A percentile compares a stretch with the other conserved stretches of the same genome.
phyloP scores from a whole-genome alignment of 1,139 yeast genomes.

The Diutina sp. region DNA sequence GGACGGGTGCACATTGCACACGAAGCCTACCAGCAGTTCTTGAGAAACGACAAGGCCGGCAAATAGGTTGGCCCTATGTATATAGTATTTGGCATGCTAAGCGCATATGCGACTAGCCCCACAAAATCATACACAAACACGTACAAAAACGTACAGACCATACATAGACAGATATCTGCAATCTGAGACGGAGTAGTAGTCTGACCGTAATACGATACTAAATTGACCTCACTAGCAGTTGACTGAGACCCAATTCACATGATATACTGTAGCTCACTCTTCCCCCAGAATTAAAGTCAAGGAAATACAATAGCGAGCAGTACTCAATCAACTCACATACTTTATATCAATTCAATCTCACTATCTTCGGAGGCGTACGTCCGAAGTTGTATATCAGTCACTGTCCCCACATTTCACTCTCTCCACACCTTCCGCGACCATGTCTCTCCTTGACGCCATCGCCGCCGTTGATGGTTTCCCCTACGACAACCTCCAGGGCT shows the following conservation, averaged over 20 bases:
- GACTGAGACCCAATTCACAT: too few relatives aligned
- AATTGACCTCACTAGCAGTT: too few relatives aligned
- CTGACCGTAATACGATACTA: too few relatives aligned
- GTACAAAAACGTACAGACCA: not conserved
- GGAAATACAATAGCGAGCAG: too few relatives aligned
- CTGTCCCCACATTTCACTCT: not conserved
- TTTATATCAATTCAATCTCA: too few relatives aligned
- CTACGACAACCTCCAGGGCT: constrained; percentile 11
- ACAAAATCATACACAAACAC: not conserved
- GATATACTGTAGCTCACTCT: too few relatives aligned
- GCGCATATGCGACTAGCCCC: not conserved
- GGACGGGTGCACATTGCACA: constrained; percentile 73
- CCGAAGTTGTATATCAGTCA: too few relatives aligned
- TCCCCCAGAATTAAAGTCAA: too few relatives aligned
- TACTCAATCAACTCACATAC: too few relatives aligned
- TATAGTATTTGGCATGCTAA: not conserved
- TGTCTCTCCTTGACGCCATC: constrained; percentile 13
- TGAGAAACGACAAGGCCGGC: constrained; percentile 11
- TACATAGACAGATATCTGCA: not conserved
- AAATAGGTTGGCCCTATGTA: not conserved
- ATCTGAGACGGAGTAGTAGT: too few relatives aligned
- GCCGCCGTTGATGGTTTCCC: constrained; percentile 40
- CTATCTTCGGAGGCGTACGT: too few relatives aligned
- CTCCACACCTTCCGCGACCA: constrained; percentile 1
- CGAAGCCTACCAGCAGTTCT: constrained; percentile 73